A percentile compares a stretch with the other conserved stretches of the same genome.
phyloP scores from a whole-genome alignment of 2,329 filamentous ascomycete species.

The Scopulariopsis brevicaulis region DNA sequence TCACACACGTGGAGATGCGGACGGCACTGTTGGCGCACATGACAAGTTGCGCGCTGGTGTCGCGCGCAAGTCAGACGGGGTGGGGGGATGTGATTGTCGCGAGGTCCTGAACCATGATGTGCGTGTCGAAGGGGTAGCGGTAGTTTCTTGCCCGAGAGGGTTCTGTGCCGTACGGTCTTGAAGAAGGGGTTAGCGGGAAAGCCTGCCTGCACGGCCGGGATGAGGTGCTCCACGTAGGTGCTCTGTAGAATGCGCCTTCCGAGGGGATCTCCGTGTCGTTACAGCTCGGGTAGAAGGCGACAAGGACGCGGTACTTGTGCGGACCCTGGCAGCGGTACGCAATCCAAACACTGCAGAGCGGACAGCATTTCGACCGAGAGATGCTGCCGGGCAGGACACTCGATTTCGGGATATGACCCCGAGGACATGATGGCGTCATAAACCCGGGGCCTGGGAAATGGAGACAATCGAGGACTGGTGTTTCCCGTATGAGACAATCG shows the following conservation, averaged over 20 bases:
- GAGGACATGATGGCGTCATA: not conserved
- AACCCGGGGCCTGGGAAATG: not conserved
- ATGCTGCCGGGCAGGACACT: not conserved
- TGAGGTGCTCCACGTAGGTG: constrained; percentile 38
- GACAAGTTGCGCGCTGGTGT: constrained; percentile 43
- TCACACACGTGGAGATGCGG: constrained; percentile 53
- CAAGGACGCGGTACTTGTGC: not conserved
- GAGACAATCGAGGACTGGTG: not conserved
- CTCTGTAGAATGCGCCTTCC: constrained; percentile 37
- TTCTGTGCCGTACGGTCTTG: constrained; percentile 13
- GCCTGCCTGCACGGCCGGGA: constrained; percentile 36
- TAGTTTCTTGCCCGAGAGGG: constrained; percentile 22
- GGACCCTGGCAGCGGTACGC: not conserved
- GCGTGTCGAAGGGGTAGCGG: constrained; percentile 42
- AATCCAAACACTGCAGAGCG: not conserved
- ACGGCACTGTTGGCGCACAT: constrained; percentile 55
- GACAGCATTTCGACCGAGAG: not conserved
- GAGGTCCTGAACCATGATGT: constrained; percentile 50
- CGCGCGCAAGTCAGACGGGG: constrained; percentile 50
- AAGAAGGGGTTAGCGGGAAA: constrained; percentile 9
- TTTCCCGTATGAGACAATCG: too few relatives aligned
- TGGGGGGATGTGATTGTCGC: constrained; percentile 56
- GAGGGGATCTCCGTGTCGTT: constrained; percentile 46
- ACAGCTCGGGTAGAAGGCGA: not conserved
- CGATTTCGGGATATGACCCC: not conserved